Base-by-base conservation (phyloP, 805 yeast genomes). In the Candida oleophila region DNA sequence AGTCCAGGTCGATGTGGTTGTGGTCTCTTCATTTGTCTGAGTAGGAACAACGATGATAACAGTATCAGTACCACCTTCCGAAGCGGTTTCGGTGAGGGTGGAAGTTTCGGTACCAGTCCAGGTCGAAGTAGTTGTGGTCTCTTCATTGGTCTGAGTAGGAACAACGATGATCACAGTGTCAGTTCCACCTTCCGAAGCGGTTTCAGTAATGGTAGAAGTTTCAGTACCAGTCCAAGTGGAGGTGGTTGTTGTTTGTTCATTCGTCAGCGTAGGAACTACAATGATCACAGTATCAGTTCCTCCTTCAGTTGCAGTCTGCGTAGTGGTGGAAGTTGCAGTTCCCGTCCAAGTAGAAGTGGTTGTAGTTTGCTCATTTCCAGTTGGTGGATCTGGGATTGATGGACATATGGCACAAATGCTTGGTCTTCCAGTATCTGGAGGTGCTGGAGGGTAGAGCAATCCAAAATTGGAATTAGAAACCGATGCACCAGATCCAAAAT, bases 21-120 rank as follows among this genome's bases (percentile, higher is more conserved):
- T 51, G 14, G 34, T 28, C 14, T 33, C 15, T 8, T 5, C 5
- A 33, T 33, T 33, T 4, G 45, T 33, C 4, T 52, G 43, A 11
- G 38, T 22, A 4, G 59, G 59, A 25, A 51, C 45, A 15, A 50
- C 51, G 14, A 56, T 45, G 3, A 49, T 32, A 2, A 55, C 53
- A 4, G 59, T 50, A 20, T 38, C 52, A 40, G 51, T 20, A 44
- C 48, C n/a, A 50, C 55, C 36, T 18, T 32, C 14, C 22, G 36
- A 9, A 45, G 28, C 7, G 43, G 46, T 16, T 11, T 18, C 5
- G 11, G 46, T 43, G 18, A 19, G 14, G 5, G 54, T 48, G 4
- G 43, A 22, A 30, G 46, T 42, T 18, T 30, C n/a, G 35, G 38
- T 11, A 4, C 41, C 46, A 12, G 36, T 35, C 34, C 33, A 53